Evolutionary conservation across 805 yeast species (phyloP).

Genomic region (Wickerhamomyces rabaulensis): DNA sequence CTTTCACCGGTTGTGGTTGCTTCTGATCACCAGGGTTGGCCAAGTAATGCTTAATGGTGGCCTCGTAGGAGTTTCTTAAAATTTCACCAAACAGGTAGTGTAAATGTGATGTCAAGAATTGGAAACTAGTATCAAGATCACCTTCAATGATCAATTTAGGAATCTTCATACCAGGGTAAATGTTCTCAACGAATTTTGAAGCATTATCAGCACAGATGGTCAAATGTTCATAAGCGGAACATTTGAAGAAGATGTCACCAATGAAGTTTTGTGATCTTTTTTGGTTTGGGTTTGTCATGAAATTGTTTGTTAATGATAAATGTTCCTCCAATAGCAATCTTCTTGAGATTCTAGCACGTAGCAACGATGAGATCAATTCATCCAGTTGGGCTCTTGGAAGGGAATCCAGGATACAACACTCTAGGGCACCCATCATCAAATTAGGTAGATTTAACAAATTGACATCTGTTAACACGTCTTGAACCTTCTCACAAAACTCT

Average conservation of each 20-base stretch:
- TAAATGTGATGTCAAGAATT: conserved; percentile 80
- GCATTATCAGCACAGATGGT: conserved; percentile 47
- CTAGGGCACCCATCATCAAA: conserved; percentile 89
- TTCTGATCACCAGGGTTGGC: conserved; percentile 26
- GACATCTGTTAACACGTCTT: conserved; percentile 60
- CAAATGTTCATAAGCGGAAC: conserved; percentile 68
- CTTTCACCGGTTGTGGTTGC: conserved; percentile 68
- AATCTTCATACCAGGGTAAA: conserved; percentile 49
- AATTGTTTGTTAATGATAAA: conserved; percentile 67
- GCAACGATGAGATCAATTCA: conserved; percentile 64
- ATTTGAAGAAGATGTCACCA: conserved; percentile 81
- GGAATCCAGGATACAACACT: conserved; percentile 54
- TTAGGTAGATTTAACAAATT: conserved; percentile 83
- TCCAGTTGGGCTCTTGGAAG: conserved; percentile 66
- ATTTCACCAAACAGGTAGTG: conserved; percentile 86
- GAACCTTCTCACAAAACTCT: conserved; percentile 59
- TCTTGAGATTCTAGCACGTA: conserved; percentile 84
- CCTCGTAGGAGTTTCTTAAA: conserved; percentile 77
- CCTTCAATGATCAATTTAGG: conserved; percentile 82
- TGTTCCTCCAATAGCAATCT: conserved; percentile 92
- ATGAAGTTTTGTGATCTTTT: conserved; percentile 39
- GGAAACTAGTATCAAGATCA: conserved; percentile 59
- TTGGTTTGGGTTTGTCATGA: conserved; percentile 41
- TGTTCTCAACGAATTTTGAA: conserved; percentile 44
- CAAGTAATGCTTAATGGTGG: conserved; percentile 54